Percentiles rank a stretch among this genome's conserved stretches.
phyloP scores from a whole-genome alignment of 495 filamentous ascomycete species.

The Recurvomyces mirabilis region DNA sequence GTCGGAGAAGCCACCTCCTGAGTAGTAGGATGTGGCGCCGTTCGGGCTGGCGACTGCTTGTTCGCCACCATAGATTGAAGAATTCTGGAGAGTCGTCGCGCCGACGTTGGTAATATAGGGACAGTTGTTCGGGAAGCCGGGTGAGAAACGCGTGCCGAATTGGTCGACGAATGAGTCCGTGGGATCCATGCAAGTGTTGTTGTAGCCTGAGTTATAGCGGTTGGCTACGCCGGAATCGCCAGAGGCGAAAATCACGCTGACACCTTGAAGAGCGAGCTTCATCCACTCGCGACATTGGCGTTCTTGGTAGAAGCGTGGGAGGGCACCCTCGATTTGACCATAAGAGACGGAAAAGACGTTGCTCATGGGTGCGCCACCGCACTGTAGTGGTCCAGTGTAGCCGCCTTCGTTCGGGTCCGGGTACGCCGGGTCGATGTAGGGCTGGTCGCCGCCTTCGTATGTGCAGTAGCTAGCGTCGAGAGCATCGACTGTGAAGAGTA shows the following conservation, averaged over 20 bases:
- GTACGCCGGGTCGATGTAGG: constrained; percentile 14
- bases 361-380: constrained; percentile 25
- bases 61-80: constrained; percentile 13
- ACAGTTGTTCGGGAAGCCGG: constrained; percentile 41
- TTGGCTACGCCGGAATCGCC: constrained; percentile 16
- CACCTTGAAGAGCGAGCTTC: constrained; percentile 17
- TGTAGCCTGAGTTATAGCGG: constrained; percentile 17
- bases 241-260: constrained; percentile 15
- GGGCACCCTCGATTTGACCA: constrained; percentile 15
- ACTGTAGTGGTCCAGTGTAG: constrained; percentile 28
- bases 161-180: constrained; percentile 13
- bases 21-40: constrained; percentile 24
- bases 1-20: constrained; percentile 56
- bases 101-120: constrained; percentile 44
- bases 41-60: constrained; percentile 29
- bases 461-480: constrained; percentile 16
- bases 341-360: constrained; percentile 16
- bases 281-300: constrained; percentile 17
- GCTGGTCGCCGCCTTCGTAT: constrained; percentile 12
- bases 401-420: constrained; percentile 24
- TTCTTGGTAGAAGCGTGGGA: constrained; percentile 17
- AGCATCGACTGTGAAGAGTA: too few species aligned
- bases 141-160: constrained; percentile 32
- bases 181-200: constrained; percentile 31
- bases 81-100: constrained; percentile 21